Percentiles rank a stretch among this genome's conserved stretches.
Conservation (phyloP, 192 early-diverging fungal species). For the Polychytrium aggregatum region DNA sequence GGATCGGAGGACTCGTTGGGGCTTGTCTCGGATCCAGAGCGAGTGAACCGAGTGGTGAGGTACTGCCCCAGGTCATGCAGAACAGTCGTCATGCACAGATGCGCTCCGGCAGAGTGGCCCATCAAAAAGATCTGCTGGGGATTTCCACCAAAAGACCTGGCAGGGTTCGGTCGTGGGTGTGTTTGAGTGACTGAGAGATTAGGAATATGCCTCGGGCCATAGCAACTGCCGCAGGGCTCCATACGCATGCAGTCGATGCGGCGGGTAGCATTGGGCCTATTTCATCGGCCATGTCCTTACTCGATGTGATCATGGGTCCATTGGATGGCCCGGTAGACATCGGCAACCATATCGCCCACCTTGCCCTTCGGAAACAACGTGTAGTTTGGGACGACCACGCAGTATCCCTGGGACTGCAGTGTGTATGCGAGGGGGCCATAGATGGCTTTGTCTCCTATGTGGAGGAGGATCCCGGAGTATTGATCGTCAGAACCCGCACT, state of each 20-base stretch:
- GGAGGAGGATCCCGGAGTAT: not conserved
- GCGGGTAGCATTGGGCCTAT: too few relatives aligned
- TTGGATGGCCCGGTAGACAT: slow-evolving; percentile 13
- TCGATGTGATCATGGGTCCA: slow-evolving; percentile 21
- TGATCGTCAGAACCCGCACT: not conserved
- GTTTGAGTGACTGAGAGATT: too few relatives aligned
- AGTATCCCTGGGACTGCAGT: slow-evolving; percentile 13
- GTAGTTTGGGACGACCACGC: slow-evolving; percentile 30
- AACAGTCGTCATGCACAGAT: slow-evolving; percentile 20
- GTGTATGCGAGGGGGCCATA: slow-evolving; percentile 25
- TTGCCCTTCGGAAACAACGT: slow-evolving; percentile 21
- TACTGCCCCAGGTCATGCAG: slow-evolving; percentile 13
- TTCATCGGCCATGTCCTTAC: too few relatives aligned
- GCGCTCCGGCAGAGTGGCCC: slow-evolving; percentile 31
- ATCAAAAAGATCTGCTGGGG: slow-evolving; percentile 19
- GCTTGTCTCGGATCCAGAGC: slow-evolving; percentile 1
- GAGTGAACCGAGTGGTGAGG: too few relatives aligned
- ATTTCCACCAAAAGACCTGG: slow-evolving; percentile 22
- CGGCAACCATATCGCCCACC: slow-evolving; percentile 23
- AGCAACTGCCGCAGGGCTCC: not conserved
- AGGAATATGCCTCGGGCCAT: not conserved
- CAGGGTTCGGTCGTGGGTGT: too few relatives aligned
- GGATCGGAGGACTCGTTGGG: not conserved
- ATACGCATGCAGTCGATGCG: not conserved
- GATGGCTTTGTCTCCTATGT: slow-evolving; percentile 8